Conservation (phyloP, 2,329 filamentous ascomycete species). For the Herpotrichia juniperi region DNA sequence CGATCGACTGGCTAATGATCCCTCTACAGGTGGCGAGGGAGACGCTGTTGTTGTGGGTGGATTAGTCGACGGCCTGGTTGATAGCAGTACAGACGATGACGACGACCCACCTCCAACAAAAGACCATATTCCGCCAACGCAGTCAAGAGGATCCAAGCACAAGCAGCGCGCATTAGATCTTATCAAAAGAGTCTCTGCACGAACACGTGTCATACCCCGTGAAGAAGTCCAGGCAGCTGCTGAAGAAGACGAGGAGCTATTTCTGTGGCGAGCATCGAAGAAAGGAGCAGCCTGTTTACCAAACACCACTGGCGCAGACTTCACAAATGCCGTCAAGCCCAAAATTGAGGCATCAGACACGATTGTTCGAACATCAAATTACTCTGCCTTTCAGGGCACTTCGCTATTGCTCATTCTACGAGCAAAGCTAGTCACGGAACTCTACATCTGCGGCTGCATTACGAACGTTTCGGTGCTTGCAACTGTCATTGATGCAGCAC, state of each 20-base stretch:
- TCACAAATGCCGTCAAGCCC: constrained; percentile 55
- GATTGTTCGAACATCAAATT: constrained; percentile 73
- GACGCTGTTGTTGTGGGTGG: constrained; percentile 51
- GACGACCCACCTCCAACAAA: constrained; percentile 34
- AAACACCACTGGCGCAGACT: constrained; percentile 55
- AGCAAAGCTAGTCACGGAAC: constrained; percentile 84
- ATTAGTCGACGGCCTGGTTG: constrained; percentile 38
- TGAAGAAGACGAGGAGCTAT: constrained; percentile 54
- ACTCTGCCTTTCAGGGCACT: constrained; percentile 84
- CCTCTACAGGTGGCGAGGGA: constrained; percentile 54
- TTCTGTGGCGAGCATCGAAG: constrained; percentile 46
- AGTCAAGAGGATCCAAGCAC: constrained; percentile 42
- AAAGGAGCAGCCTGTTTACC: constrained; percentile 50
- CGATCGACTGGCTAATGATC: constrained; percentile 62
- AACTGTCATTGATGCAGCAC: constrained; percentile 86
- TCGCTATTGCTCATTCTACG: constrained; percentile 77
- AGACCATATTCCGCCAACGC: constrained; percentile 28
- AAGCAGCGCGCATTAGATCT: constrained; percentile 44
- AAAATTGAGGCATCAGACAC: constrained; percentile 61
- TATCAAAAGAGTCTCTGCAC: constrained; percentile 43
- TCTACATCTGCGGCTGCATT: constrained; percentile 86
- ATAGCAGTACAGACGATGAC: constrained; percentile 42
- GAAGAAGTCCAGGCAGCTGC: constrained; percentile 32
- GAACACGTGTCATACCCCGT: constrained; percentile 32
- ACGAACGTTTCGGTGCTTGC: constrained; percentile 90